Base-by-base conservation (phyloP, 306 rosid species). In the Fragaria nilgerrensis region DNA sequence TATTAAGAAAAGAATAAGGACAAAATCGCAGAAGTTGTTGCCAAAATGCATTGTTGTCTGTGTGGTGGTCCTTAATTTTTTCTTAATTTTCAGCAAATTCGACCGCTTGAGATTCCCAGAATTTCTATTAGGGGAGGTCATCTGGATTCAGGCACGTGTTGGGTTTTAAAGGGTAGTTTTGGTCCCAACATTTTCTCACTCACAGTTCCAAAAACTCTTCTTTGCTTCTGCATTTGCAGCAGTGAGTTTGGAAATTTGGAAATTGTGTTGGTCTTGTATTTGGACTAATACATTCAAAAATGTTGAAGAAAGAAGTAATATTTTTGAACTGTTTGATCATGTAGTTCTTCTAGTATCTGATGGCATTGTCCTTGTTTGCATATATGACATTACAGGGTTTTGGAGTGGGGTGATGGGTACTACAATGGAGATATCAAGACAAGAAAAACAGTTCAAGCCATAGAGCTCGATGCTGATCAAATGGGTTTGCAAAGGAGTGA, bases 351-450 rank as follows among this genome's bases (percentile, higher is more conserved):
- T 27, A 50, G 15, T 15, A 50, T 67, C 65, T 49, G 55, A 43
- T 23, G 55, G 32, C 25, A 58, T 55, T 36, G 77, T 70, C 68
- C 55, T 45, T 62, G n/a, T 44, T 22, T 61, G 70, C 70, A 27
- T 59, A 44, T 19, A 48, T 77, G 29, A 75, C 23, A 48, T 52
- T 68, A 19, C 43, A 93, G 98, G 88, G 86, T 88, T 17, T 86
- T 93, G 88, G 77, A 86, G 75, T 93, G 96, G 98, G 86, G 86
- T 37, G 95, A 89, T 61, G 98, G 98, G 16, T 93, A 86, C 88
- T 93, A 93, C 86, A 93, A 93, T 81, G 98, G 96, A 76, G 95
- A 91, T 55, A 93, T 93, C 39, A 93, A 93, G 89, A 91, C 98
- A 3, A 87, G 95, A 80, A 93, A 93, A 82, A 93, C 96, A 81